phyloP scores from a whole-genome alignment of 768 basidiomycete genomes.

The Lactarius akahatsu region DNA sequence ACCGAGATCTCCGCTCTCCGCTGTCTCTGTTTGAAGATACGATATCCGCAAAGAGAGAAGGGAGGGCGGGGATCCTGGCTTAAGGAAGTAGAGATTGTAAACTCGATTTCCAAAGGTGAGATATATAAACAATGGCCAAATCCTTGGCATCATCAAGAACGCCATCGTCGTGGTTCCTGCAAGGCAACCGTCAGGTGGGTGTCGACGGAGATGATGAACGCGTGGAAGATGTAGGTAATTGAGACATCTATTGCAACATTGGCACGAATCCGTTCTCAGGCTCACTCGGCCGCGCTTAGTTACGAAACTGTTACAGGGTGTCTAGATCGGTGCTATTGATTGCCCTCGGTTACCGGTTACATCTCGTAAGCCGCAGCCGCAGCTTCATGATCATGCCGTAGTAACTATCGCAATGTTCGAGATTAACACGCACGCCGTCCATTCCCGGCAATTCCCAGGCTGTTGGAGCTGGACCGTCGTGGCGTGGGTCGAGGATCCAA shows the following conservation, averaged over 20 bases:
- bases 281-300: background rate
- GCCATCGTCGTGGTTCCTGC: constrained; percentile 4
- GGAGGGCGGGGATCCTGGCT: constrained; percentile 20
- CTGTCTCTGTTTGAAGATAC: background rate
- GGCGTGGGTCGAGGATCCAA: background rate
- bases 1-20: background rate
- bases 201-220: constrained; percentile 6
- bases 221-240: background rate
- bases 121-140: constrained; percentile 1
- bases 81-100: constrained; percentile 21
- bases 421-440: constrained; percentile 15
- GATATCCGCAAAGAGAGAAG: constrained; percentile 22
- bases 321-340: background rate
- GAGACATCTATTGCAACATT: background rate
- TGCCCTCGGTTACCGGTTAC: background rate
- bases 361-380: constrained; percentile 1
- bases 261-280: background rate
- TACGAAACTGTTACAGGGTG: constrained; percentile 2
- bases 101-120: constrained; percentile 12
- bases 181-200: background rate
- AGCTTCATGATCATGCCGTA: background rate
- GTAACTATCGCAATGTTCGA: background rate
- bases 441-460: background rate
- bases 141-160: background rate
- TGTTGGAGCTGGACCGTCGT: background rate